phyloP scores from a whole-genome alignment of 2,329 filamentous ascomycete species.

The Colletotrichum truncatum region DNA sequence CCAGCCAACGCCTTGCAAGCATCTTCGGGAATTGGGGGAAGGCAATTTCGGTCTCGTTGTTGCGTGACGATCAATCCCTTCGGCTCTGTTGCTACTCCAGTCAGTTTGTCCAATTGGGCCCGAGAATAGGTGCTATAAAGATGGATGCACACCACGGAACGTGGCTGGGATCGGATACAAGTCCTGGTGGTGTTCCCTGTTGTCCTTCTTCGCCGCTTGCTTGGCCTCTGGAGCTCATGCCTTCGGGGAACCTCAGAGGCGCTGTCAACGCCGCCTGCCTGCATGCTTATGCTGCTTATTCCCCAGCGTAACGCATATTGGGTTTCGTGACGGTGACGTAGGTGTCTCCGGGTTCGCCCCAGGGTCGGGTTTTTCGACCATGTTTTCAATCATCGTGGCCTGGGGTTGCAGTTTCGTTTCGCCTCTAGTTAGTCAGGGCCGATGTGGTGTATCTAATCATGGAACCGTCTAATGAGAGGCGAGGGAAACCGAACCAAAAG shows the following conservation, averaged over 20 bases:
- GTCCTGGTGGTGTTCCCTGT: not conserved
- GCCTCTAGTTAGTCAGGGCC: constrained; percentile 24
- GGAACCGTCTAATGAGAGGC: not conserved
- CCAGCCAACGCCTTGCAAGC: constrained; percentile 24
- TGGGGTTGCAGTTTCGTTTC: constrained; percentile 26
- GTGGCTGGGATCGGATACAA: not conserved
- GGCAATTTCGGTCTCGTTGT: constrained; percentile 16
- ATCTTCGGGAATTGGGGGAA: constrained; percentile 26
- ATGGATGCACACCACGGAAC: not conserved
- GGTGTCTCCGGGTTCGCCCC: not conserved
- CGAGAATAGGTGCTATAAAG: not conserved
- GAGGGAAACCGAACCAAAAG: not conserved
- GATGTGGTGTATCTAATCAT: constrained; percentile 19
- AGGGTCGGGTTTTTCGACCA: not conserved
- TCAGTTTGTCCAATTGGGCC: not conserved
- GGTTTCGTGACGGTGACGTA: constrained; percentile 16
- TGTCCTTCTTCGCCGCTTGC: not conserved
- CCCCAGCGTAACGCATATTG: constrained; percentile 1
- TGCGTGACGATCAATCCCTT: constrained; percentile 6
- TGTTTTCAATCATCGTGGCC: not conserved
- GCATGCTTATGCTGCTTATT: constrained; percentile 15
- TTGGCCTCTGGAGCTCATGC: not conserved
- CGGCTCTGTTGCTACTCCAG: not conserved
- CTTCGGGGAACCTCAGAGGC: not conserved
- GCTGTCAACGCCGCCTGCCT: constrained; percentile 6